Percentiles rank a stretch among this genome's conserved stretches.
Conservation (phyloP, 495 filamentous ascomycete genomes). For the Hypoxylon fuscum region DNA sequence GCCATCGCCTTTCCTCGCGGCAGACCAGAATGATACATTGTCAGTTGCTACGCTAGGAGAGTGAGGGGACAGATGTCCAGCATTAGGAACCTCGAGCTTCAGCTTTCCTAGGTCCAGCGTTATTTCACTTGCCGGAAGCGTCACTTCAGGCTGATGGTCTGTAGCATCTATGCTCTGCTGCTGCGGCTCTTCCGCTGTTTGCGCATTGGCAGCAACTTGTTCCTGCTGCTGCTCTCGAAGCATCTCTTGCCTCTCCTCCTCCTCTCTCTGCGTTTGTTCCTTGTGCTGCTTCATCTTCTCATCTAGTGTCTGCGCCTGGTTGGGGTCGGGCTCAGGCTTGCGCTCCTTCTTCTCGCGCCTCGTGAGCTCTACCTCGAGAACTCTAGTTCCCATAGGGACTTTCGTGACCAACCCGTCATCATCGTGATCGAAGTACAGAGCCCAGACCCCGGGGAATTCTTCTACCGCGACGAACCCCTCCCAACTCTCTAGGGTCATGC, state of each 20-base stretch:
- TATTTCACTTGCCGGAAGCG: not conserved
- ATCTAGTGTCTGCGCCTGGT: slow-evolving; percentile 38
- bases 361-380: slow-evolving; percentile 50
- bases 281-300: slow-evolving; percentile 45
- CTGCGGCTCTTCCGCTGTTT: slow-evolving; percentile 1
- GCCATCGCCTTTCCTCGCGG: slow-evolving; percentile 30
- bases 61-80: slow-evolving; percentile 11
- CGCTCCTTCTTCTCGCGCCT: slow-evolving; percentile 51
- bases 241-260: slow-evolving; percentile 34
- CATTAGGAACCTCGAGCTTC: slow-evolving; percentile 8
- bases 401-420: slow-evolving; percentile 53
- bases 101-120: slow-evolving; percentile 32
- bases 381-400: slow-evolving; percentile 44
- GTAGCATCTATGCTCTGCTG: not conserved
- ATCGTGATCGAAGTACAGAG: slow-evolving; percentile 56
- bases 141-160: slow-evolving; percentile 5
- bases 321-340: slow-evolving; percentile 43
- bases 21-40: slow-evolving; percentile 42
- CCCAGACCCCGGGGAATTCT: slow-evolving; percentile 49
- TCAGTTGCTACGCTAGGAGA: slow-evolving; percentile 41
- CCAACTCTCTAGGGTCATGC: slow-evolving; percentile 64
- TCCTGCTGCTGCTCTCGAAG: slow-evolving; percentile 22
- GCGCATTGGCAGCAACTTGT: slow-evolving; percentile 2
- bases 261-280: slow-evolving; percentile 35
- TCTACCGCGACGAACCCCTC: slow-evolving; percentile 55